phyloP scores from a whole-genome alignment of 768 basidiomycete species.

The Serpula lacrymans region DNA sequence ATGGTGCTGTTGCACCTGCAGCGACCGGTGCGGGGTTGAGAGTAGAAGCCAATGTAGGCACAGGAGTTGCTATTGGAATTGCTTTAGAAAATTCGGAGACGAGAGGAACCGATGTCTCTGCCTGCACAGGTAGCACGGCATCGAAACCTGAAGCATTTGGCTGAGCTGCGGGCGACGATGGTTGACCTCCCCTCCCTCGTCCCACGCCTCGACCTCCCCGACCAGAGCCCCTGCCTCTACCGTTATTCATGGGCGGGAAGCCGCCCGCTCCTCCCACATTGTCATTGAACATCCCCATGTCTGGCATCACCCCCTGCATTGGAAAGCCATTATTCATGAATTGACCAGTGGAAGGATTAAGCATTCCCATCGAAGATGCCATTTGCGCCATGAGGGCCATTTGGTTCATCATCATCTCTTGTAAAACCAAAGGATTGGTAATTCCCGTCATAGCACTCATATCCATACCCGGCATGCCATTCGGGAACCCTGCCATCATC shows the following conservation, averaged over 20 bases:
- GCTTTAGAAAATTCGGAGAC: constrained; percentile 4
- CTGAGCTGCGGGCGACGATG: constrained; percentile 18
- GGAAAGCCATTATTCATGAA: constrained; percentile 59
- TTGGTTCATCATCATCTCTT: constrained; percentile 90
- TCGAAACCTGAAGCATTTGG: constrained; percentile 16
- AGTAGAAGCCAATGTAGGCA: constrained; percentile 23
- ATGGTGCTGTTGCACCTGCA: constrained; percentile 1
- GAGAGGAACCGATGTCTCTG: constrained; percentile 7
- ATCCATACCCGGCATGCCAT: constrained; percentile 35
- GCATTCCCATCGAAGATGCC: constrained; percentile 79
- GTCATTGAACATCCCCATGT: constrained; percentile 47
- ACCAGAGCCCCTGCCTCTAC: constrained; percentile 42
- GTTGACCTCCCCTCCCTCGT: constrained; percentile 45
- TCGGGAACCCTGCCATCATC: constrained; percentile 40
- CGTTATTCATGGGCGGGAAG: constrained; percentile 29
- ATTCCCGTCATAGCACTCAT: constrained; percentile 42
- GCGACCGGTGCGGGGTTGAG: constrained; percentile 9
- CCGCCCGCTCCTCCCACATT: constrained; percentile 10
- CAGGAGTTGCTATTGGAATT: constrained; percentile 21
- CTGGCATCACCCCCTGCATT: constrained; percentile 52
- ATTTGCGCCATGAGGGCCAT: constrained; percentile 95
- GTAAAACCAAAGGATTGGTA: constrained; percentile 69
- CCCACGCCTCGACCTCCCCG: constrained; percentile 46
- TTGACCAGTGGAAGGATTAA: constrained; percentile 56
- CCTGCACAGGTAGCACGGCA: constrained; percentile 11